Percentiles rank a stretch among this genome's conserved stretches.
These are phyloP conservation scores for Yarrowia yakushimensis DNA, from an alignment of 805 yeast genomes.

Conservation along the genomic window DNA sequence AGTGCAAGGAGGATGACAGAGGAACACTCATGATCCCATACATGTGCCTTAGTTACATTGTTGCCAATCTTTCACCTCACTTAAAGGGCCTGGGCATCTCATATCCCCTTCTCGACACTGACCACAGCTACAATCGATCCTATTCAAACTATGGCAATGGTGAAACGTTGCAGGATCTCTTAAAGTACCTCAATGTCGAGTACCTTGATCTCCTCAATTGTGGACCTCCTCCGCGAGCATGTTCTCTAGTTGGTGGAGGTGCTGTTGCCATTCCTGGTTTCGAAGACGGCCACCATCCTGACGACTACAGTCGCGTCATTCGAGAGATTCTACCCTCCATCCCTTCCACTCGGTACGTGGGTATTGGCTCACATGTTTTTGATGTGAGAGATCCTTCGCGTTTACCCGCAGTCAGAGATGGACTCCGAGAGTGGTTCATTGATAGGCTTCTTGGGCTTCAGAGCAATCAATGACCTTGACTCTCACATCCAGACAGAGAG, in stretches of 20 bases:
- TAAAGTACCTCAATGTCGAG: not conserved
- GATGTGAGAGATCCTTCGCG: not conserved
- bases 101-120: constrained; percentile 4
- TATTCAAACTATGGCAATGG: constrained; percentile 17
- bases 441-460: not conserved
- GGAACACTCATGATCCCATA: constrained; percentile 17
- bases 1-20: constrained; percentile 14
- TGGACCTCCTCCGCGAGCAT: constrained; percentile 7
- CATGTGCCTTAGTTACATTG: constrained; percentile 12
- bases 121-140: constrained; percentile 11
- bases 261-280: constrained; percentile 13
- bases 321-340: constrained; percentile 31
- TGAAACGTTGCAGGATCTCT: constrained; percentile 6
- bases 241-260: constrained; percentile 15
- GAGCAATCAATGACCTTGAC: not conserved
- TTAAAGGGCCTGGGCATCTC: constrained; percentile 8
- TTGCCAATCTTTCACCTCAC: constrained; percentile 8
- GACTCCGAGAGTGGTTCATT: constrained; percentile 14
- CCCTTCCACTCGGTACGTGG: constrained; percentile 27
- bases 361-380: constrained; percentile 14
- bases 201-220: constrained; percentile 16
- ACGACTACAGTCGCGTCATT: constrained; percentile 21
- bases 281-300: constrained; percentile 28
- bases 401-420: constrained; percentile 4
- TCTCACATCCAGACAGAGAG: too few relatives aligned